phyloP scores from a whole-genome alignment of 2,329 filamentous ascomycete species.

The Sporothrix globosa region DNA sequence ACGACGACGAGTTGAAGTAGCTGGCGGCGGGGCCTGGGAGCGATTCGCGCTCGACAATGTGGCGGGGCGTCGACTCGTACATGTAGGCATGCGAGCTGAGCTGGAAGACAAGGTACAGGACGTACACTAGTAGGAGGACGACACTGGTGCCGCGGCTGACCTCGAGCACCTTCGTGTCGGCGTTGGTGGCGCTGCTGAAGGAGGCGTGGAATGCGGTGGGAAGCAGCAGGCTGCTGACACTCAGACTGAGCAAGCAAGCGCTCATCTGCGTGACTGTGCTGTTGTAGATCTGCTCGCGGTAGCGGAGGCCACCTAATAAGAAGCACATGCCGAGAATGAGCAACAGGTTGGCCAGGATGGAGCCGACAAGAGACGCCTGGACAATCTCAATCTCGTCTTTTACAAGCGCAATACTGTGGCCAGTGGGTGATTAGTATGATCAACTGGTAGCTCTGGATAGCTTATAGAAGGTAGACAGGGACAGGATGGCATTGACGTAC shows the following conservation, averaged over 20 bases:
- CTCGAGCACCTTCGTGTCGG: slow-evolving; percentile 65
- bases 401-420: slow-evolving; percentile 35
- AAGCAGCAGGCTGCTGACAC: slow-evolving; percentile 50
- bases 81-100: slow-evolving; percentile 69
- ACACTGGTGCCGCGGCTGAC: slow-evolving; percentile 79
- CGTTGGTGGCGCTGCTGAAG: slow-evolving; percentile 61
- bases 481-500: slow-evolving; percentile 45
- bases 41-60: slow-evolving; percentile 64
- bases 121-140: slow-evolving; percentile 72
- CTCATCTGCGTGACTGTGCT: slow-evolving; percentile 74
- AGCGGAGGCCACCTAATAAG: slow-evolving; percentile 68
- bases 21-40: slow-evolving; percentile 69
- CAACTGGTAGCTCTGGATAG: no score
- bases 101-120: slow-evolving; percentile 74
- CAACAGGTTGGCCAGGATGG: slow-evolving; percentile 75
- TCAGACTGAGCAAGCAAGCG: slow-evolving; percentile 68
- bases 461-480: slow-evolving; percentile 49
- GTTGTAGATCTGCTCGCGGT: slow-evolving; percentile 73
- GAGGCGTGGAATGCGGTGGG: slow-evolving; percentile 66
- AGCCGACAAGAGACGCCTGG: slow-evolving; percentile 74
- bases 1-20: slow-evolving; percentile 61
- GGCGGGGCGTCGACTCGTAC: slow-evolving; percentile 71
- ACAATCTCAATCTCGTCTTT: slow-evolving; percentile 71
- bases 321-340: slow-evolving; percentile 78
- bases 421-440: not conserved